phyloP scores from a whole-genome alignment of 768 basidiomycete genomes.

The Chalciporus pseudorubinellus region DNA sequence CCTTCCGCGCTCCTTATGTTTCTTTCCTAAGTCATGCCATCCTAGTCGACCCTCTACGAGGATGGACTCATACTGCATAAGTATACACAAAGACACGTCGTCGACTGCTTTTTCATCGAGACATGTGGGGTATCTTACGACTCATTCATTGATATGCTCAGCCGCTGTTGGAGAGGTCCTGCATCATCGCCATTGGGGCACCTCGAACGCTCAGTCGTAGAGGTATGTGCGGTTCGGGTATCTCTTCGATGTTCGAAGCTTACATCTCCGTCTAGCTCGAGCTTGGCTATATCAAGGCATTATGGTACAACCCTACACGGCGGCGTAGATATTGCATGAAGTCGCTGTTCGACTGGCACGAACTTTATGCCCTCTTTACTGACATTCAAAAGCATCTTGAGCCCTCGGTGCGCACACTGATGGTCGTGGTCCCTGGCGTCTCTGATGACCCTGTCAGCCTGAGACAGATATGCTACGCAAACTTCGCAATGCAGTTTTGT shows the following conservation, averaged over 20 bases:
- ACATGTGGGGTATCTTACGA: conserved; percentile 56
- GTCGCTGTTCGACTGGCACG: conserved; percentile 63
- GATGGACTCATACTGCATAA: conserved; percentile 55
- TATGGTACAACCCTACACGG: conserved; percentile 69
- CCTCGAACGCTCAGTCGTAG: conserved; percentile 39
- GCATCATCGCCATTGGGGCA: conserved; percentile 38
- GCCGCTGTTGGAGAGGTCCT: conserved; percentile 37
- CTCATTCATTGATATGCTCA: conserved; percentile 39
- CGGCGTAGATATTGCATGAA: conserved; percentile 65
- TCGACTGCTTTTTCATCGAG: conserved; percentile 65
- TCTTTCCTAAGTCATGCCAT: conserved; percentile 5
- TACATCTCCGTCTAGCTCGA: conserved; percentile 44
- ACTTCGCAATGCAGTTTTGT: conserved; percentile 37
- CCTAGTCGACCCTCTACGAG: conserved; percentile 53
- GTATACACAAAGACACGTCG: conserved; percentile 51
- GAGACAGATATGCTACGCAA: conserved; percentile 28
- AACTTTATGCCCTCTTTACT: conserved; percentile 49
- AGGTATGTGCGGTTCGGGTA: conserved; percentile 24
- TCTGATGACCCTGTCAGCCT: conserved; percentile 16
- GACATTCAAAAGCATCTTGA: conserved; percentile 19
- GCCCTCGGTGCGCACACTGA: conserved; percentile 12
- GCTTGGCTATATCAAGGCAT: conserved; percentile 53
- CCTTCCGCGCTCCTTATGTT: not conserved
- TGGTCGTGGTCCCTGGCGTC: not conserved
- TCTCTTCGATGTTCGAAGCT: not conserved